phyloP scores from a whole-genome alignment of 768 basidiomycete genomes.

The Suillus tomentosus region DNA sequence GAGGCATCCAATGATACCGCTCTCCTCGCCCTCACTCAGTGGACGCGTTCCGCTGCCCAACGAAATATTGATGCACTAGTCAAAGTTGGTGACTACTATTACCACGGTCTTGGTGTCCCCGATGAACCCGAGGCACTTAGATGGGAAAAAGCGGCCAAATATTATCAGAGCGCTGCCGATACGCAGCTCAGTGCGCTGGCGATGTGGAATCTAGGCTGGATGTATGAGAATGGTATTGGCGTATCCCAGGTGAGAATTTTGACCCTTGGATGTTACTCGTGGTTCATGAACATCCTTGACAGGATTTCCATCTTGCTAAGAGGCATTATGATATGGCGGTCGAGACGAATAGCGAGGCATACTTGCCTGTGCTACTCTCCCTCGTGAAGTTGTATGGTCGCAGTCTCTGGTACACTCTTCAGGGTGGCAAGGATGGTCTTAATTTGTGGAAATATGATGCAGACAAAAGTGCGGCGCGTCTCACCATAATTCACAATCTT shows the following conservation, averaged over 20 bases:
- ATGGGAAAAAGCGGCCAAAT: constrained; percentile 89
- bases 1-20: constrained; percentile 85
- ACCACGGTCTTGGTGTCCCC: constrained; percentile 80
- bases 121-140: constrained; percentile 64
- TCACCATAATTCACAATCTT: background rate
- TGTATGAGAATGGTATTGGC: constrained; percentile 97
- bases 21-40: constrained; percentile 82
- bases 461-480: constrained; percentile 35
- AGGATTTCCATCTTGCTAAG: constrained; percentile 98
- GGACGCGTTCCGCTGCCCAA: constrained; percentile 93
- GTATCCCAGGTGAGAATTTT: constrained; percentile 69
- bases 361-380: constrained; percentile 83
- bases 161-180: constrained; percentile 93
- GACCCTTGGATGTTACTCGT: background rate
- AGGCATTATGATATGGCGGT: constrained; percentile 90
- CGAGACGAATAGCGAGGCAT: constrained; percentile 87
- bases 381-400: constrained; percentile 79
- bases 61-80: constrained; percentile 96
- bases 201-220: constrained; percentile 99
- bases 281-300: background rate
- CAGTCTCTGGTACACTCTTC: constrained; percentile 81
- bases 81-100: constrained; percentile 98
- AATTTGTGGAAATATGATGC: constrained; percentile 65
- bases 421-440: constrained; percentile 69
- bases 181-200: constrained; percentile 92